Conservation (phyloP, 2,329 filamentous ascomycete genomes). For the Proliferodiscus dingleyae region DNA sequence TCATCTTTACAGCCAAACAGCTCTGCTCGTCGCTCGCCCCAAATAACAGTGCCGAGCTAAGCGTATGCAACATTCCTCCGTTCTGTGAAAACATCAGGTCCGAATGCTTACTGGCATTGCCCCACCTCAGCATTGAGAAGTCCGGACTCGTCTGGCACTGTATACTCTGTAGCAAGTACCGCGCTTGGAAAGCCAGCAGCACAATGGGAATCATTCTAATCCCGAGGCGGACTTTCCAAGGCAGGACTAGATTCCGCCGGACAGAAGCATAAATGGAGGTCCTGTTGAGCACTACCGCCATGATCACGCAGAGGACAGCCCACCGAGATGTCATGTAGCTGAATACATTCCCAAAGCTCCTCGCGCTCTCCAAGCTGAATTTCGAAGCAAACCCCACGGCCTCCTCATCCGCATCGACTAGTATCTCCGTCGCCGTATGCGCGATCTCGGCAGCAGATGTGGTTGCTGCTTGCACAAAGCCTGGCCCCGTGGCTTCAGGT, state of each 20-base stretch:
- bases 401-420: slow-evolving; percentile 38
- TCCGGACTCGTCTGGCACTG: slow-evolving; percentile 84
- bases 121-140: slow-evolving; percentile 66
- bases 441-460: slow-evolving; percentile 35
- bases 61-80: slow-evolving; percentile 63
- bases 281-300: slow-evolving; percentile 83
- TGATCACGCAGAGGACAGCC: slow-evolving; percentile 81
- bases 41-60: slow-evolving; percentile 68
- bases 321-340: slow-evolving; percentile 88
- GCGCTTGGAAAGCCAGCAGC: slow-evolving; percentile 64
- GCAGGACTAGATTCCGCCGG: slow-evolving; percentile 69
- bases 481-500: slow-evolving; percentile 50
- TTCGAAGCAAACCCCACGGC: slow-evolving; percentile 38
- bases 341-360: slow-evolving; percentile 80
- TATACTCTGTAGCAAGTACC: slow-evolving; percentile 72
- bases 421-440: slow-evolving; percentile 23
- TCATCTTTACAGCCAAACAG: slow-evolving; percentile 72
- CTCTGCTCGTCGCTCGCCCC: slow-evolving; percentile 70
- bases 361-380: slow-evolving; percentile 53
- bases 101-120: slow-evolving; percentile 58
- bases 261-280: slow-evolving; percentile 92
- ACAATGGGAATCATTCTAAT: slow-evolving; percentile 68
- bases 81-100: slow-evolving; percentile 66
- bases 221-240: slow-evolving; percentile 65
- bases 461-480: slow-evolving; percentile 35